phyloP scores from a whole-genome alignment of 768 basidiomycete genomes.

The Phaeotremella skinneri region DNA sequence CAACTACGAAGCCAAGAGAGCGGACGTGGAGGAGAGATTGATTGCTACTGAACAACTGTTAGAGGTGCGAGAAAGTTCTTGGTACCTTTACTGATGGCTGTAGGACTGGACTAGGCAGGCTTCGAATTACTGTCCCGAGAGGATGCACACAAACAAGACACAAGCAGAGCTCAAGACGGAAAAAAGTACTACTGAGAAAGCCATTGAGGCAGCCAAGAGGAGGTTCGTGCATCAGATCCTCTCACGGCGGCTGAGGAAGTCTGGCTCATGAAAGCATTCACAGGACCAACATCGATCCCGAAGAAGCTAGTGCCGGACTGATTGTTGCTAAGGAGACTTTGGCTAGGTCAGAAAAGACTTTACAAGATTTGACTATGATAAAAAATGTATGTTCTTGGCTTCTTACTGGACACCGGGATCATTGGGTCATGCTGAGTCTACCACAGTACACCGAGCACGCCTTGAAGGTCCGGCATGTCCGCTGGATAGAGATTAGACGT shows the following conservation, averaged over 20 bases:
- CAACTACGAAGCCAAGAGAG: slow-evolving; percentile 3
- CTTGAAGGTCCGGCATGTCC: slow-evolving; percentile 62
- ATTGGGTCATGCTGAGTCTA: too few species aligned
- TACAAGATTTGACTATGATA: neutral
- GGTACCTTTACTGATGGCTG: neutral
- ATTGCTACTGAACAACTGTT: neutral
- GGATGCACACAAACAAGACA: slow-evolving; percentile 4
- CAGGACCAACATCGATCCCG: slow-evolving; percentile 4
- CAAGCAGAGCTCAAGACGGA: slow-evolving; percentile 13
- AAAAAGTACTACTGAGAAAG: slow-evolving; percentile 9
- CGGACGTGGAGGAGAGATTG: neutral
- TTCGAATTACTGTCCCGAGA: slow-evolving; percentile 13
- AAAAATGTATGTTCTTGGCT: neutral
- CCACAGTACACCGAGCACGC: slow-evolving; percentile 67
- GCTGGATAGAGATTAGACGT: slow-evolving; percentile 83
- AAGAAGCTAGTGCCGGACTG: slow-evolving; percentile 1
- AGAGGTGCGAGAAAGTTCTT: slow-evolving; percentile 7
- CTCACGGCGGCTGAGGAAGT: too few species aligned
- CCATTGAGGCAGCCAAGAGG: slow-evolving; percentile 28
- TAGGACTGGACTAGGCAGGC: slow-evolving; percentile 32
- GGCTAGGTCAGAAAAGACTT: neutral
- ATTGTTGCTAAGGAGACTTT: slow-evolving; percentile 1
- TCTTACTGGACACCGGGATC: neutral
- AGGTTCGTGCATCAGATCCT: slow-evolving; percentile 28
- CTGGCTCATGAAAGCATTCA: too few species aligned